These are phyloP conservation scores for Ceratorhiza oryzae-sativae DNA, from an alignment of 1,284 basidiomycete genomes.

Conservation along the genomic window DNA sequence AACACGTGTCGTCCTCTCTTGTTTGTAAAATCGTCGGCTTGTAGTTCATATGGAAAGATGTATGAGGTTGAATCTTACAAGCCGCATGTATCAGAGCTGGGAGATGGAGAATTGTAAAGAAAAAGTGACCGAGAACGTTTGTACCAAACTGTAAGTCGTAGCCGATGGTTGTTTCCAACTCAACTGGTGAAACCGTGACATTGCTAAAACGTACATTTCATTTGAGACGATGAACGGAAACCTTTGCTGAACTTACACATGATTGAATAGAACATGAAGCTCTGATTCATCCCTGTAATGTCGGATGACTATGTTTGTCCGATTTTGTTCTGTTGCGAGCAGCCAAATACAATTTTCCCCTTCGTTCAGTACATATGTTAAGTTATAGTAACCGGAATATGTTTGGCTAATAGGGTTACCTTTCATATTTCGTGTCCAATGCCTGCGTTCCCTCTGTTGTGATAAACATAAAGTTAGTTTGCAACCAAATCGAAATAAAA, in stretches of 20 bases:
- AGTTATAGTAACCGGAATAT: not conserved
- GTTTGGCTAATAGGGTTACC: not conserved
- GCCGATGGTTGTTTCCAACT: slow-evolving; percentile 54
- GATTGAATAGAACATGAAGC: slow-evolving; percentile 62
- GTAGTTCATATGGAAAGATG: not conserved
- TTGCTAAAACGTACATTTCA: slow-evolving; percentile 56
- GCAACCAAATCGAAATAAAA: not conserved
- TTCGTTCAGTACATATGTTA: slow-evolving; percentile 43
- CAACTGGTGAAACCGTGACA: slow-evolving; percentile 59
- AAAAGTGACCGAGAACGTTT: slow-evolving; percentile 41
- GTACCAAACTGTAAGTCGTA: slow-evolving; percentile 43
- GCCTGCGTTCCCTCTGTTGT: slow-evolving; percentile 39
- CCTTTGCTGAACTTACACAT: slow-evolving; percentile 53
- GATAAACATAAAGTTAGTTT: not conserved
- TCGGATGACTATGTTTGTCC: slow-evolving; percentile 26
- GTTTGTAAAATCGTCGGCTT: not conserved
- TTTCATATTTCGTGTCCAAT: slow-evolving; percentile 43
- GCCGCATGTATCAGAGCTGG: slow-evolving; percentile 36
- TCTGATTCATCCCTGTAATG: slow-evolving; percentile 55
- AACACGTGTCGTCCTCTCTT: not conserved
- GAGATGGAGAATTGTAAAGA: slow-evolving; percentile 38
- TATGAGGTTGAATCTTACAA: not conserved
- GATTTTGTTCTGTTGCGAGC: slow-evolving; percentile 51
- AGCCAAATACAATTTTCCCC: slow-evolving; percentile 55
- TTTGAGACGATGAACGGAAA: not conserved